Percentiles rank a stretch among this genome's conserved stretches.
These are phyloP conservation scores for Chrysoporthe austroafricana DNA, from an alignment of 2,329 filamentous ascomycete species.

Conservation along the genomic window DNA sequence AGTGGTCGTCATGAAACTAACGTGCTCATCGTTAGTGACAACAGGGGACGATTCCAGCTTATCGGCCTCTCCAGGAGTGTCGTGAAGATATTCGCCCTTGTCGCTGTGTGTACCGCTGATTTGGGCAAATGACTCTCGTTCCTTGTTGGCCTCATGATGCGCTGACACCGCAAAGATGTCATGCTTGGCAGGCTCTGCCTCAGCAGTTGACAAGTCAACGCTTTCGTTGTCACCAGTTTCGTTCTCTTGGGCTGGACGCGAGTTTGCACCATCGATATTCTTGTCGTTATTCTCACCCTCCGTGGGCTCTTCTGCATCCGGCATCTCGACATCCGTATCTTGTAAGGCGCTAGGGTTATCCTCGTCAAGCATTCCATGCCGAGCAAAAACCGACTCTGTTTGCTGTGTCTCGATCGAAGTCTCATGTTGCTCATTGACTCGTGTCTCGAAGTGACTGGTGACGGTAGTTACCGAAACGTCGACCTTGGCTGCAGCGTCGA, in stretches of 20 bases:
- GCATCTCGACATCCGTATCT: neutral
- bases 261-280: slow-evolving; percentile 12
- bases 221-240: slow-evolving; percentile 4
- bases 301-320: neutral
- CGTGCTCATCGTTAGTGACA: slow-evolving; percentile 5
- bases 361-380: neutral
- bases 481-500: neutral
- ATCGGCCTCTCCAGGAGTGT: slow-evolving; percentile 14
- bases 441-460: slow-evolving; percentile 15
- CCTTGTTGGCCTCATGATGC: neutral
- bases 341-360: neutral
- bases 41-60: slow-evolving; percentile 5
- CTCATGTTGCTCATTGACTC: slow-evolving; percentile 1
- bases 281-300: slow-evolving; percentile 8
- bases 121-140: neutral
- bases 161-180: slow-evolving; percentile 2
- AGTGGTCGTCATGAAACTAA: slow-evolving; percentile 19
- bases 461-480: slow-evolving; percentile 21
- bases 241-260: slow-evolving; percentile 5
- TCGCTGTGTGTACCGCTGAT: neutral
- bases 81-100: slow-evolving; percentile 19
- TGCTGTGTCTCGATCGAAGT: slow-evolving; percentile 8
- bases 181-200: slow-evolving; percentile 11
- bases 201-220: slow-evolving; percentile 12
- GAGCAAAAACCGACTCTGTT: slow-evolving; percentile 1